Base-by-base conservation (phyloP, 2,329 filamentous ascomycete species). In the Fusarium coffeatum region DNA sequence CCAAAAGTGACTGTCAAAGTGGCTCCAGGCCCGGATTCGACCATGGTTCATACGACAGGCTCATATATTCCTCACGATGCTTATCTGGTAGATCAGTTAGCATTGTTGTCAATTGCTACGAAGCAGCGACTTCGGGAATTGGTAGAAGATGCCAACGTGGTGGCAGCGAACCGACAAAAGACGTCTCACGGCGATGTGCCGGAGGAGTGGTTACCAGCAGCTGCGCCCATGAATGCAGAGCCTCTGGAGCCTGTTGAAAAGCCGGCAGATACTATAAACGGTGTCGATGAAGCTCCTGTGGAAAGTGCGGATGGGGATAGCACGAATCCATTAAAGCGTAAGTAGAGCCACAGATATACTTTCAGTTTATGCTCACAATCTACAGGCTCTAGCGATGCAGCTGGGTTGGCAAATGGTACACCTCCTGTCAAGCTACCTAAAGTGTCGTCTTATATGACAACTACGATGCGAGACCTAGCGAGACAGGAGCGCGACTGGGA, bases 151-250 rank as follows among this genome's bases (percentile, higher is more conserved):
- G 90, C 93, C 13, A 88, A 90, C 57, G 86, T 86, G 12, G 81
- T 97, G 47, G 88, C 93, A 5, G 85, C 86, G 63, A 92, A 88
- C 63, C 89, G 95, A 56, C 91, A 93, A 76, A 89, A 87, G 64
- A 92, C 91, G 22, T 93, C 94, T 3, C 92, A 97, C 78, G 95
- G 94, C 2, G 83, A 90, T 32, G 84, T 97, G 8, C 92, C 93
- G 5, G 84, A 88, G 12, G 92, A 94, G 57, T 96, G 94, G 89
- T 80, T 86, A 22, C 89, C 92, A 71, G 86, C 93, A 48, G 93
- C 93, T 8, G 86, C 78, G 74, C 87, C 82, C 59, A 76, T 84
- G 64, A 84, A 80, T 76, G 83, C 78, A 13, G 79, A 80, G 55
- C 76, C 77, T 20, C 64, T 81, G 16, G 79, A 77, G n/a, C 66